Evolutionary conservation across 2,329 filamentous ascomycete genomes (phyloP).

Genomic region (Clonostachys byssicola): DNA sequence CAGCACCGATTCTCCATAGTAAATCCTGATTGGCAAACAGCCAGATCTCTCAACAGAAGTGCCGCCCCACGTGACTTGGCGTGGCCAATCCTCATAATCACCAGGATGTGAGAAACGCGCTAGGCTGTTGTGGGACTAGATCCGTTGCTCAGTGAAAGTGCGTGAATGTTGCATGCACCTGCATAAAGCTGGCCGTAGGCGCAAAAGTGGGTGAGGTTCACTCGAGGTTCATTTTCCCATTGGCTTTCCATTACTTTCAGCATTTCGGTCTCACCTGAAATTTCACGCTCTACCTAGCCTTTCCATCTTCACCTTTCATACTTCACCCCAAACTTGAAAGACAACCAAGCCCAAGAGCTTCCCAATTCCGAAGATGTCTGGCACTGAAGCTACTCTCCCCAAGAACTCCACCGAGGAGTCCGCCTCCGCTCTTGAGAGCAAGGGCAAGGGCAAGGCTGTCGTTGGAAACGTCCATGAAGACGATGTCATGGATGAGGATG

Average conservation of each 20-base stretch:
- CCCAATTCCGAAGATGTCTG: constrained; percentile 33
- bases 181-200: neutral
- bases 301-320: constrained; percentile 1
- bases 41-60: no score
- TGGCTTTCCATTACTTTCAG: no score
- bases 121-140: constrained; percentile 16
- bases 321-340: neutral
- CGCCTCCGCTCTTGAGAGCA: constrained; percentile 45
- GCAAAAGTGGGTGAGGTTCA: no score
- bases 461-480: constrained; percentile 47
- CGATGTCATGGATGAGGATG: constrained; percentile 69
- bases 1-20: no score
- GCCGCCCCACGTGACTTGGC: no score
- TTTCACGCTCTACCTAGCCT: neutral
- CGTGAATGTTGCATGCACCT: neutral
- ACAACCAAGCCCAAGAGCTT: neutral
- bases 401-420: constrained; percentile 32
- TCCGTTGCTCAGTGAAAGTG: constrained; percentile 19
- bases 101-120: neutral
- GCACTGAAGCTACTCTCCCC: constrained; percentile 44
- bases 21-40: no score
- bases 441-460: constrained; percentile 84
- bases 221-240: no score
- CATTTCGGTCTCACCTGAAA: no score
- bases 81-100: no score